A percentile compares a stretch with the other conserved stretches of the same genome.
These are phyloP conservation scores for Trypanosoma brucei DNA, from an alignment of 208 protist species.

Conservation along the genomic window DNA sequence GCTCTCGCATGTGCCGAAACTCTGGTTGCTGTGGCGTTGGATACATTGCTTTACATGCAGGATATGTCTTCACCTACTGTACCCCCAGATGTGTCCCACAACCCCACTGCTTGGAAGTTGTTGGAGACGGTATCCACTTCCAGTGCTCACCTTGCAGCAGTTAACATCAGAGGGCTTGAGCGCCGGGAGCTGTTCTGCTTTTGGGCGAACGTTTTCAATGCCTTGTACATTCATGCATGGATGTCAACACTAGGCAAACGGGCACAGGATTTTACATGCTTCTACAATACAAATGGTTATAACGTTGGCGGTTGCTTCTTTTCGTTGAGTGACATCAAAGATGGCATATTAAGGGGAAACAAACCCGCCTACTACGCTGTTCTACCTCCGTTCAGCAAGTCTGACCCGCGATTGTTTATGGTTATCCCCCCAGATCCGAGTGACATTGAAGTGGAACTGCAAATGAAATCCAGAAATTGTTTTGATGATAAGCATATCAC, in stretches of 20 bases:
- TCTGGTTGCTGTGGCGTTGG: constrained; percentile 33
- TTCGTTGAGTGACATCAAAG: constrained; percentile 62
- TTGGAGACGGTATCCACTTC: constrained; percentile 11
- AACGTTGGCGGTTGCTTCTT: constrained; percentile 40
- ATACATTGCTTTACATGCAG: constrained; percentile 30
- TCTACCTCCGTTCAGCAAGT: constrained; percentile 28
- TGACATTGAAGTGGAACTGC: not conserved
- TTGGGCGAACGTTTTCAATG: constrained; percentile 69
- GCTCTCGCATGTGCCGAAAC: not conserved
- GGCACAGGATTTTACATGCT: constrained; percentile 25
- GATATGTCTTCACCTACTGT: constrained; percentile 16
- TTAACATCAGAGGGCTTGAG: constrained; percentile 24
- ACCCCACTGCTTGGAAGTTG: constrained; percentile 5
- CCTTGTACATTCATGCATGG: constrained; percentile 70
- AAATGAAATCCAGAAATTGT: not conserved
- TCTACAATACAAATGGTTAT: constrained; percentile 52
- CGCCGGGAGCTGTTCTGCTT: constrained; percentile 22
- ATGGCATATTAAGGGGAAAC: constrained; percentile 62
- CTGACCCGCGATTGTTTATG: constrained; percentile 18
- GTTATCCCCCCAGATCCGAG: constrained; percentile 1
- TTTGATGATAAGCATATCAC: not conserved
- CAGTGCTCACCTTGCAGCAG: constrained; percentile 10
- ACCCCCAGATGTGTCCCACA: constrained; percentile 2
- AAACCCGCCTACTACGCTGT: constrained; percentile 27
- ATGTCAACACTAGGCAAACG: constrained; percentile 17